Conservation (phyloP, 768 basidiomycete species). For the Panaeolus cyanescens region DNA sequence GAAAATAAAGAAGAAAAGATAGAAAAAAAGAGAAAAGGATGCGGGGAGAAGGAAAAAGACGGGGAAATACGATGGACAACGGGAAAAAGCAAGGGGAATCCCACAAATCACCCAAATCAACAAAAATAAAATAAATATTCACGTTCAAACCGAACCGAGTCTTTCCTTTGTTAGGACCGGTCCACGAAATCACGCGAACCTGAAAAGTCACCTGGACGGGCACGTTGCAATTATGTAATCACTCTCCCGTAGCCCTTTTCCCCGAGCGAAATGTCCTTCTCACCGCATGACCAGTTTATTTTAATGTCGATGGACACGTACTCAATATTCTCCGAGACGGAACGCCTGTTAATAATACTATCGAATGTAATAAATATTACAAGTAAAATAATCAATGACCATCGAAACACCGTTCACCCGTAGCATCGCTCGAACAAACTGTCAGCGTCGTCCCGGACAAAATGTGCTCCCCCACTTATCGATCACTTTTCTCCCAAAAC, state of each 20-base stretch:
- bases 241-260: not conserved
- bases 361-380: too few relatives aligned
- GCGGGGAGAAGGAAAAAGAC: not conserved
- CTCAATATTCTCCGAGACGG: not conserved
- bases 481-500: not conserved
- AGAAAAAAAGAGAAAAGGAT: conserved; percentile 1
- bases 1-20: conserved; percentile 5
- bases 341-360: too few relatives aligned
- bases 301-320: not conserved
- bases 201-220: not conserved
- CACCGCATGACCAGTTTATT: not conserved
- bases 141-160: not conserved
- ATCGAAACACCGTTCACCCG: not conserved
- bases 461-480: not conserved
- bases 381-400: not conserved
- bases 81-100: conserved; percentile 10
- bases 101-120: not conserved
- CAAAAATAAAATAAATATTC: not conserved
- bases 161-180: not conserved
- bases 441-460: not conserved
- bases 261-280: not conserved
- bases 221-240: not conserved
- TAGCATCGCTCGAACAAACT: not conserved
- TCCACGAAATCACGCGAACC: not conserved
- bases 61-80: conserved; percentile 6